These are phyloP conservation scores for Ammopiptanthus mongolicus DNA, from an alignment of 306 rosid genomes.

Conservation along the genomic window DNA sequence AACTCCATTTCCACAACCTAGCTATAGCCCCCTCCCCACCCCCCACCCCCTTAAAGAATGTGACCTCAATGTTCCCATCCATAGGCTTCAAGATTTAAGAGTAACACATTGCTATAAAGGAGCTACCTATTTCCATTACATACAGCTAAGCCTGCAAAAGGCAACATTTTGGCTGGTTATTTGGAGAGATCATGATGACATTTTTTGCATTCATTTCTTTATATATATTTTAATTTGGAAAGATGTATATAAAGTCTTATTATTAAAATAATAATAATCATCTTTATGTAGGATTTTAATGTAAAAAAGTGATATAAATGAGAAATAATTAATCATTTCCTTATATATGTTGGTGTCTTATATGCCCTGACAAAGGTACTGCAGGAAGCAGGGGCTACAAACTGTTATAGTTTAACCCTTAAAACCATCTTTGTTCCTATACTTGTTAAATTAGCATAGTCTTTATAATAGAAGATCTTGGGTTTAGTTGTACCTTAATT, in stretches of 20 bases:
- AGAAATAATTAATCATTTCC: neutral
- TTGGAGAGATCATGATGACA: neutral
- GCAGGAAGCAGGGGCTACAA: neutral
- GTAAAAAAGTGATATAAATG: neutral
- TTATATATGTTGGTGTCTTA: neutral
- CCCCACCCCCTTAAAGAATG: neutral
- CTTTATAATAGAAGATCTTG: neutral
- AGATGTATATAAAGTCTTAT: neutral
- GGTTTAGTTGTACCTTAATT: neutral
- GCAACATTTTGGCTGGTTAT: neutral
- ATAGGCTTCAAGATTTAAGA: slow-evolving; percentile 1
- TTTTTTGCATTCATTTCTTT: neutral
- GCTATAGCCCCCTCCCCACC: too few species aligned
- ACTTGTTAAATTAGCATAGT: neutral
- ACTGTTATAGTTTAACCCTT: slow-evolving; percentile 11
- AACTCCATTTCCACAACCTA: slow-evolving; percentile 37
- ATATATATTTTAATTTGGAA: neutral
- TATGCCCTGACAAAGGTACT: neutral
- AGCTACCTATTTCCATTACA: slow-evolving; percentile 15
- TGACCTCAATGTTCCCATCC: slow-evolving; percentile 25
- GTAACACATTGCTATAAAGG: neutral
- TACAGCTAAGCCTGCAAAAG: slow-evolving; percentile 10
- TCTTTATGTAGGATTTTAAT: too few species aligned
- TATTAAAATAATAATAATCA: neutral
- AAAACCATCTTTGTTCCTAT: neutral